Base-by-base conservation (phyloP, 192 early-diverging fungal genomes). In the Coemansia sp. region DNA sequence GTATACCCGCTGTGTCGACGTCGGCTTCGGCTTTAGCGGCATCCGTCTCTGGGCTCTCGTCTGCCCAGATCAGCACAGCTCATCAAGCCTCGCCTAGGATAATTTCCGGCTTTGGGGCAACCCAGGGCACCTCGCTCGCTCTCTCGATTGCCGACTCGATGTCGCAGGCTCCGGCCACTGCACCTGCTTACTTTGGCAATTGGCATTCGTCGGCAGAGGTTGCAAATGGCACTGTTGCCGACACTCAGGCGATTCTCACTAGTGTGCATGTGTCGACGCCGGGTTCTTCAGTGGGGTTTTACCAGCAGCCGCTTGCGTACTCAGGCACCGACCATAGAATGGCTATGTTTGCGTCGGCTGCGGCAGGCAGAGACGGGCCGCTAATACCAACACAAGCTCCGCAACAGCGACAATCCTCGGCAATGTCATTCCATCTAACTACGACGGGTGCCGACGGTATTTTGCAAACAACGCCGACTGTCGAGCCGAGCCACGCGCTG, bases 271-370 rank as follows among this genome's bases (percentile, higher is more conserved):
- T 56, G 31, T 56, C 53, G 25, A 56, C 53, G 16, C 53, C 53
- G 16, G 31, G 53, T 25, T 12, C 61, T 20, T 62, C 61, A 42
- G 42, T 62, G 10, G 41, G 41, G 23, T 47, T 48, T 47, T 62
- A 39, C 43, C 61, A 62, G 39, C 61, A 62, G 38, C 42, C 41
- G 10, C 31, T 47, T 47, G 42, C 61, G 7, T 62, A 62, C 41
- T 47, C 61, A 33, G 31, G 53, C 31, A 25, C 38, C 14, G 61
- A 62, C 25, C 61, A 33, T 42, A 47, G 61, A 35, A 42, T 62
- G 61, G 13, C 61, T 28, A 16, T 62, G 42, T 62, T 62, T 62
- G 41, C 34, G 7, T 33, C 61, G 61, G 61, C 42, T 10, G 28
- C 53, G 9, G 14, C 53, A 16, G 25, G 53, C 6, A 56, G 16